Base-by-base conservation (phyloP, 148 eudicot genomes). In the Silene uniflora region DNA sequence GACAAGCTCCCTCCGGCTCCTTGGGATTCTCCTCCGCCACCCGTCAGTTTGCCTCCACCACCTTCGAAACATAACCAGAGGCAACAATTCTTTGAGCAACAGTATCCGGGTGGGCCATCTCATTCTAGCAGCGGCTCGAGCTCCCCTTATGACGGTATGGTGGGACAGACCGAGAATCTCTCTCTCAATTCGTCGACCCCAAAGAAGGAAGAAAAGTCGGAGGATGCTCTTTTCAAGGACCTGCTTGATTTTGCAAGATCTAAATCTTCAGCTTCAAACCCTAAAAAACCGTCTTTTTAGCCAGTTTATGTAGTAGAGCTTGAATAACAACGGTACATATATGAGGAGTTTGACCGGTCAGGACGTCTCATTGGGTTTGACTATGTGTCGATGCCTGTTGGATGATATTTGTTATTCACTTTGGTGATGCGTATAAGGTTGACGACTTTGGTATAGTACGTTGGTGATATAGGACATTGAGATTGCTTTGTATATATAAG, bases 171-270 rank as follows among this genome's bases (percentile, higher is more conserved):
- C 21, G 83, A 82, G 65, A 86, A 76, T 70, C 91, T 93, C 19
- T 89, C 96, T 14, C 79, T 91, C 49, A 87, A 87, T 19, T 79
- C 92, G 1, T 79, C 89, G 11, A 84, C 80, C 54, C 84, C 88
- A 59, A 76, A 85, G 44, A 89, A 87, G 81, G 78, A 86, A 78
- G 90, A 83, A 64, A 89, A 86, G 75, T 76, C 81, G 0, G 97
- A 92, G 81, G 94, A 90, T 80, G 92, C 85, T 10, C 81, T 92
- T 8, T 90, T 92, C 67, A 89, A 88, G 83, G 97, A 92, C 85
- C 83, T 92, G 73, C 82, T 90, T 72, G 95, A 92, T 85, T 90
- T 92, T 67, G 97, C 97, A 1, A 92, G 78, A 78, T 79, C 91
- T 79, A 92, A 86, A 83, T 76, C 95, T 24, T 86, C 89, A 5